These are phyloP conservation scores for Colletotrichum phormii DNA, from an alignment of 2,329 filamentous ascomycete species.

Conservation along the genomic window DNA sequence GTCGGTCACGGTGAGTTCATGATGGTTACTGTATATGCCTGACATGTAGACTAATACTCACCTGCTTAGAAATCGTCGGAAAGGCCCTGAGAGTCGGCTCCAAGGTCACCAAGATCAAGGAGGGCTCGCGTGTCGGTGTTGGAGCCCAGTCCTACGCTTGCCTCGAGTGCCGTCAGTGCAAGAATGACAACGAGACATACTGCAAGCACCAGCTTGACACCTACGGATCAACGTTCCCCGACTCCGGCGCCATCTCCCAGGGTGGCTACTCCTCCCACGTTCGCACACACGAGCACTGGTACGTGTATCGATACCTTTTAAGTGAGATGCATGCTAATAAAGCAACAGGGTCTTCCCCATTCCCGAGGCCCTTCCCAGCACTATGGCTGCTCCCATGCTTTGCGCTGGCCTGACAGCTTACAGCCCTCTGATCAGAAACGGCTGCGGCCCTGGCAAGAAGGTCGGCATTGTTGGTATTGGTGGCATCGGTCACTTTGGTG, in stretches of 20 bases:
- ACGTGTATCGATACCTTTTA: background rate
- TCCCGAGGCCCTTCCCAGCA: constrained; percentile 74
- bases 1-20: constrained; percentile 71
- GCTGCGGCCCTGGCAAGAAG: constrained; percentile 81
- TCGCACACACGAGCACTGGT: constrained; percentile 81
- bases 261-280: constrained; percentile 74
- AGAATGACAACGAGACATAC: constrained; percentile 76
- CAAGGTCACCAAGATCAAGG: constrained; percentile 70
- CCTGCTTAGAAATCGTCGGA: constrained; percentile 72
- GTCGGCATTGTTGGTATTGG: constrained; percentile 80
- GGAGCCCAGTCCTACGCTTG: constrained; percentile 76
- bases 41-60: background rate
- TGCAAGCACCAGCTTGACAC: constrained; percentile 71
- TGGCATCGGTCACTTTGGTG: constrained; percentile 77
- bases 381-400: constrained; percentile 81
- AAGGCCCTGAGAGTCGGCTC: constrained; percentile 75
- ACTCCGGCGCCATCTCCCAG: constrained; percentile 71
- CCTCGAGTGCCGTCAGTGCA: constrained; percentile 73
- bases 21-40: background rate
- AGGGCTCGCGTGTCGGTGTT: constrained; percentile 75
- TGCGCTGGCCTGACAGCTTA: constrained; percentile 87
- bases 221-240: constrained; percentile 67
- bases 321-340: background rate
- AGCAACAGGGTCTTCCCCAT: constrained; percentile 73
- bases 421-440: constrained; percentile 81